phyloP scores from a whole-genome alignment of 768 basidiomycete genomes.

The Rhodotorula toruloides region DNA sequence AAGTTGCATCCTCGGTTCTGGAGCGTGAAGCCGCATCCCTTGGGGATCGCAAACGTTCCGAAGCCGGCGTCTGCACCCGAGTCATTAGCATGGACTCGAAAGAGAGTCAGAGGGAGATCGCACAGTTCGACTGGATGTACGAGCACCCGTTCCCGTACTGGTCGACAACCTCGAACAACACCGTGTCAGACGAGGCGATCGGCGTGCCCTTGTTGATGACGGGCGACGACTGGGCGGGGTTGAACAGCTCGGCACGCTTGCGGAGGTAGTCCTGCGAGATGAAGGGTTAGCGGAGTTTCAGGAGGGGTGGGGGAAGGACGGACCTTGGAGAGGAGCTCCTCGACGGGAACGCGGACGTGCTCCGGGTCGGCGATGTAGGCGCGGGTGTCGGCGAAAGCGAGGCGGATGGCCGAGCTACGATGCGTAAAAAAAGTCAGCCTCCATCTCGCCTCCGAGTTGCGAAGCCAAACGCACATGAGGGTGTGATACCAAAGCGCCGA shows the following conservation, averaged over 20 bases:
- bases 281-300: conserved; percentile 13
- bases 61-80: conserved; percentile 58
- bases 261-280: conserved; percentile 70
- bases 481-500: conserved; percentile 82
- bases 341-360: conserved; percentile 66
- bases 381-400: conserved; percentile 60
- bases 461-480: conserved; percentile 49
- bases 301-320: conserved; percentile 13
- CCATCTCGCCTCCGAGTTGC: too few species aligned
- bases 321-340: conserved; percentile 79
- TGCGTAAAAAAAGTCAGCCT: too few species aligned
- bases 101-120: neutral
- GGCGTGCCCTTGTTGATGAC: conserved; percentile 70
- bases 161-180: conserved; percentile 76
- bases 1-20: conserved; percentile 92
- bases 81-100: neutral
- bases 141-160: conserved; percentile 49
- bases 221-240: conserved; percentile 62
- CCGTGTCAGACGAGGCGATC: conserved; percentile 80
- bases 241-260: conserved; percentile 70
- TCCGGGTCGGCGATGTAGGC: conserved; percentile 93
- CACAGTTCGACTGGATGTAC: conserved; percentile 33
- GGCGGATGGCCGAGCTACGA: conserved; percentile 38
- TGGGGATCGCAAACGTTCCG: conserved; percentile 76
- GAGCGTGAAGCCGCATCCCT: conserved; percentile 90